Evolutionary conservation across 2,329 filamentous ascomycete species (phyloP).

Genomic region (Aspergillus terreus): DNA sequence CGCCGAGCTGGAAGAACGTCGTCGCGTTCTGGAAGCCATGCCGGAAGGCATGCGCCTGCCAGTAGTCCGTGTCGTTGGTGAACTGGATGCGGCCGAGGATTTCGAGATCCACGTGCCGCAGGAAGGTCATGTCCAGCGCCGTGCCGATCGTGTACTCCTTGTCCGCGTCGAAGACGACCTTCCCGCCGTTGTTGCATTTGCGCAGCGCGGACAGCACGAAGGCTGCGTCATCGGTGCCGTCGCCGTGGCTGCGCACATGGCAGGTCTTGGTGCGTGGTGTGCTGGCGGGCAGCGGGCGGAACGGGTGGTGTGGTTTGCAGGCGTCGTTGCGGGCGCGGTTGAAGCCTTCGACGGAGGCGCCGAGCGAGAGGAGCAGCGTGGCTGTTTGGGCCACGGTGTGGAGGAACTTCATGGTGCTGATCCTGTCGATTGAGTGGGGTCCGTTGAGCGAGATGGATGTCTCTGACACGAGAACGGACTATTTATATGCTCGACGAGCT

Average conservation of each 20-base stretch:
- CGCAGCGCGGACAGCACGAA: constrained; percentile 55
- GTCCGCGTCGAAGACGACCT: constrained; percentile 55
- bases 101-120: constrained; percentile 61
- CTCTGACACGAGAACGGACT: too few relatives aligned
- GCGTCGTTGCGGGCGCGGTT: constrained; percentile 19
- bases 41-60: constrained; percentile 62
- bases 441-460: too few relatives aligned
- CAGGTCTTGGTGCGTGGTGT: constrained; percentile 24
- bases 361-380: constrained; percentile 20
- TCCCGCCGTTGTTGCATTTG: constrained; percentile 61
- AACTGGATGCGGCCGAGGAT: constrained; percentile 61
- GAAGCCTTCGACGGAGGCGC: constrained; percentile 15
- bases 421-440: neutral
- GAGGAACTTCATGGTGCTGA: constrained; percentile 22
- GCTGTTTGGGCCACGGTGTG: constrained; percentile 19
- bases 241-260: constrained; percentile 24
- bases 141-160: constrained; percentile 60
- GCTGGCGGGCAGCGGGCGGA: constrained; percentile 26
- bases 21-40: constrained; percentile 64
- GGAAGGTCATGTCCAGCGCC: constrained; percentile 62
- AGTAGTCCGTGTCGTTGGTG: constrained; percentile 65
- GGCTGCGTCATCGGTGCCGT: constrained; percentile 46
- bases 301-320: constrained; percentile 26
- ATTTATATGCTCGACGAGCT: too few relatives aligned
- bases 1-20: constrained; percentile 65